Percentiles rank a stretch among this genome's conserved stretches.
Conservation (phyloP, 108 stramenopile species). For the Stephanodiscus minutulus region DNA sequence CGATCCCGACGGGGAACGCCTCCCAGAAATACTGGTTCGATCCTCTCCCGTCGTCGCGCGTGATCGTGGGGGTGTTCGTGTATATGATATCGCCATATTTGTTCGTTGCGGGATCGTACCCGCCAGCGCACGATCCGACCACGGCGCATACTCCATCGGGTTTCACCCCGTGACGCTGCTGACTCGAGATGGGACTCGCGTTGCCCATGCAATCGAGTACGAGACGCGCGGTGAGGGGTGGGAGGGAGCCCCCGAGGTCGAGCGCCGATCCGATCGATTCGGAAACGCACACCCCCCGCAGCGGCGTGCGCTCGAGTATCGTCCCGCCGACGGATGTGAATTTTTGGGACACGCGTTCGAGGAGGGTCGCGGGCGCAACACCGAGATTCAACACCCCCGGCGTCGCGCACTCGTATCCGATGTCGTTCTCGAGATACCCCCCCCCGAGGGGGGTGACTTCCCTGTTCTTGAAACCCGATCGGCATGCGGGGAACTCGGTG, state of each 20-base stretch:
- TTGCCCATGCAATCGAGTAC: slow-evolving; percentile 96
- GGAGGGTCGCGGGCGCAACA: slow-evolving; percentile 63
- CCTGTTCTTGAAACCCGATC: slow-evolving; percentile 74
- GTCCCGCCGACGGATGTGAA: slow-evolving; percentile 64
- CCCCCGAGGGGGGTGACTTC: slow-evolving; percentile 66
- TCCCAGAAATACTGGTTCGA: slow-evolving; percentile 95
- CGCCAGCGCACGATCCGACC: slow-evolving; percentile 86
- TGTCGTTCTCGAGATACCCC: slow-evolving; percentile 76
- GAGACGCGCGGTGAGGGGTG: slow-evolving; percentile 79
- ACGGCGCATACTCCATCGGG: slow-evolving; percentile 92
- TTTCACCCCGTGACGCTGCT: slow-evolving; percentile 79
- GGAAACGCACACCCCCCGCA: slow-evolving; percentile 74
- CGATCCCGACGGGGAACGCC: slow-evolving; percentile 91
- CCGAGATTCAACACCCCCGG: slow-evolving; percentile 83
- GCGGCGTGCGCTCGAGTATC: slow-evolving; percentile 61
- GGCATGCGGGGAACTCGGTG: slow-evolving; percentile 80
- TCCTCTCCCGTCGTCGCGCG: slow-evolving; percentile 49
- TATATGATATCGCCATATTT: slow-evolving; percentile 91
- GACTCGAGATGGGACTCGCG: slow-evolving; percentile 84
- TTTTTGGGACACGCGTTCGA: slow-evolving; percentile 60
- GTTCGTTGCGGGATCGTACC: slow-evolving; percentile 80
- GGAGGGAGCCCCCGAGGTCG: slow-evolving; percentile 56
- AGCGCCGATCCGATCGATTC: slow-evolving; percentile 74
- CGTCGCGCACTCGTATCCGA: slow-evolving; percentile 78
- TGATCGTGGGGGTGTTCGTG: slow-evolving; percentile 70